Evolutionary conservation across 2,329 filamentous ascomycete species (phyloP).

Genomic region (Verticillium tricorpus): DNA sequence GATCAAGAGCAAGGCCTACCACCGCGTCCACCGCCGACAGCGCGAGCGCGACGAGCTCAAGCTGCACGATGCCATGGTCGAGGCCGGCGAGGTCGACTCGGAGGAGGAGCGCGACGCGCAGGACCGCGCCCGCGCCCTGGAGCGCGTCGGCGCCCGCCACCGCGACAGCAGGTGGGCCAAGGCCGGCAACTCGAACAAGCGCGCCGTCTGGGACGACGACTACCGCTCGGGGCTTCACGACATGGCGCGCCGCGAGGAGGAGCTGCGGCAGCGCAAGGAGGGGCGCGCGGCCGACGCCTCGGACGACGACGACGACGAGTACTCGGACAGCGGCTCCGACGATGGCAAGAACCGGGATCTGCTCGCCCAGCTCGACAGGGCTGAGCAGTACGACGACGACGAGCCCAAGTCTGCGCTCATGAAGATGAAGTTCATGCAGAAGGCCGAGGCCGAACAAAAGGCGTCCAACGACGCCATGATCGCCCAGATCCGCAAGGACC

Average conservation of each 20-base stretch:
- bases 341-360: conserved; percentile 40
- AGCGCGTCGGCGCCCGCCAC: conserved; percentile 81
- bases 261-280: conserved; percentile 73
- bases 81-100: conserved; percentile 57
- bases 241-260: conserved; percentile 77
- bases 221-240: conserved; percentile 74
- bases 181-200: conserved; percentile 70
- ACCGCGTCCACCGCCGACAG: conserved; percentile 83
- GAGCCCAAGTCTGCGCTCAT: conserved; percentile 63
- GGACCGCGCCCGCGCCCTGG: conserved; percentile 74
- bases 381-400: conserved; percentile 42
- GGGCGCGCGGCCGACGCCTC: conserved; percentile 50
- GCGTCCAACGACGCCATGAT: conserved; percentile 76
- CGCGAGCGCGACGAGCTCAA: conserved; percentile 49
- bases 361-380: conserved; percentile 41
- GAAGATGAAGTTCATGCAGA: conserved; percentile 92
- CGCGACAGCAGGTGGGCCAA: conserved; percentile 92
- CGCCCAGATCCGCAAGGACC: conserved; percentile 63
- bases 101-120: conserved; percentile 59
- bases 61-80: conserved; percentile 46
- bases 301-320: conserved; percentile 53
- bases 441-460: conserved; percentile 73
- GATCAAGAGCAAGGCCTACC: conserved; percentile 96
- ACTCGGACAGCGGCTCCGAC: conserved; percentile 39
- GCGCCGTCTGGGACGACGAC: conserved; percentile 84